Evolutionary conservation across 176 grass and related monocot species (phyloP).

Genomic region (Elaeis guineensis): DNA sequence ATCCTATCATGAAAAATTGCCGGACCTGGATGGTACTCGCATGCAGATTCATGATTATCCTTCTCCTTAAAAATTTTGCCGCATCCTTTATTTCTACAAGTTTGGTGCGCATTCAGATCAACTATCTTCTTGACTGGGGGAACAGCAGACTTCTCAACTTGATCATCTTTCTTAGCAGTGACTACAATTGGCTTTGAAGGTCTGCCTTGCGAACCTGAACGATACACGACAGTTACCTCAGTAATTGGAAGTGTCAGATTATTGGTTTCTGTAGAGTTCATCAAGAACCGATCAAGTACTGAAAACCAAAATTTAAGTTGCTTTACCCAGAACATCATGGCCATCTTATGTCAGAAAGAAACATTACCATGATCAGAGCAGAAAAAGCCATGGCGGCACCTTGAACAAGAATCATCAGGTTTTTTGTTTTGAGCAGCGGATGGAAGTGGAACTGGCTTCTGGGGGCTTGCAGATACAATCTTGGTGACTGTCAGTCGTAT

Average conservation of each 20-base stretch:
- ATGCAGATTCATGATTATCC: constrained; percentile 89
- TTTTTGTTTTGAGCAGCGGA: constrained; percentile 33
- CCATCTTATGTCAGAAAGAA: constrained; percentile 5
- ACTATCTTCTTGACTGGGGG: constrained; percentile 53
- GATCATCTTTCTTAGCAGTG: constrained; percentile 15
- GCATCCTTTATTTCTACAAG: constrained; percentile 88
- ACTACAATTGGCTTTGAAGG: constrained; percentile 33
- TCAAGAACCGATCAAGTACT: no score
- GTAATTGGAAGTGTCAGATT: background rate
- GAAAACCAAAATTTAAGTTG: no score
- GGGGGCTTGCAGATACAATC: constrained; percentile 37
- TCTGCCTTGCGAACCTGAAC: constrained; percentile 70
- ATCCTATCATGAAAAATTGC: constrained; percentile 92
- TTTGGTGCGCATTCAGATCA: constrained; percentile 61
- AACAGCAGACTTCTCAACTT: constrained; percentile 22
- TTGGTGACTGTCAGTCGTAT: constrained; percentile 84
- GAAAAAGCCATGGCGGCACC: constrained; percentile 91
- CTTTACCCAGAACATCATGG: background rate
- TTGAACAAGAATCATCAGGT: constrained; percentile 45
- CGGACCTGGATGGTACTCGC: constrained; percentile 80
- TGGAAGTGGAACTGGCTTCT: constrained; percentile 37
- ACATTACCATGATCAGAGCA: constrained; percentile 97
- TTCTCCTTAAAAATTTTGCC: constrained; percentile 93
- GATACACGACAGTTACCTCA: background rate
- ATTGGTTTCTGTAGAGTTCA: no score